Conservation (phyloP, 768 basidiomycete genomes). For the Lentinula detonsa region DNA sequence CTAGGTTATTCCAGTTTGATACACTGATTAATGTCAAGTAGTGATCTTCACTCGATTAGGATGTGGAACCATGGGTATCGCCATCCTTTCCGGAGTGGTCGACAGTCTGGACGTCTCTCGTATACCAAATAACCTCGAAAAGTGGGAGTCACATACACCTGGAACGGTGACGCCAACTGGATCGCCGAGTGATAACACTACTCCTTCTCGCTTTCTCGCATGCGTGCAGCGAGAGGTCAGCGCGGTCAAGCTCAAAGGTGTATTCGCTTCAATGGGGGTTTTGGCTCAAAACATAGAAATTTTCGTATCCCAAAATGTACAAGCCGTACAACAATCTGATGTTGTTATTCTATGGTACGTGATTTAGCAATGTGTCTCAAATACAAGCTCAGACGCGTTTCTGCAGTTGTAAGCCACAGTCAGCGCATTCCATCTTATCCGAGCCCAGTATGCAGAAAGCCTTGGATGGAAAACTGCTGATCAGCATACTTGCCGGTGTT, state of each 20-base stretch:
- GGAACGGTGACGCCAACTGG: slow-evolving; percentile 69
- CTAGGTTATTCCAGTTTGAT: slow-evolving; percentile 43
- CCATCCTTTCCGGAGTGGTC: slow-evolving; percentile 89
- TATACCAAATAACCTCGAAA: slow-evolving; percentile 21
- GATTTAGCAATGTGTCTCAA: not conserved
- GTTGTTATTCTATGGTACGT: slow-evolving; percentile 88
- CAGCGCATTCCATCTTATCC: slow-evolving; percentile 67
- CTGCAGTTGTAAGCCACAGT: slow-evolving; percentile 87
- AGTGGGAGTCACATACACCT: slow-evolving; percentile 68
- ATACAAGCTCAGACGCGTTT: not conserved
- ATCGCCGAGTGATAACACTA: slow-evolving; percentile 50
- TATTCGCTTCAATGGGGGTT: slow-evolving; percentile 49
- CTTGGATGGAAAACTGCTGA: slow-evolving; percentile 82
- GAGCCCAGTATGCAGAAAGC: slow-evolving; percentile 78
- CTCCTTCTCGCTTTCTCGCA: slow-evolving; percentile 78
- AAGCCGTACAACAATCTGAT: slow-evolving; percentile 68
- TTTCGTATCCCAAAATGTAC: slow-evolving; percentile 60
- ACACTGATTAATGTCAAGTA: slow-evolving; percentile 9
- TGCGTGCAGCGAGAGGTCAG: slow-evolving; percentile 81
- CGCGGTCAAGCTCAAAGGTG: slow-evolving; percentile 54
- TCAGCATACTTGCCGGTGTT: slow-evolving; percentile 97
- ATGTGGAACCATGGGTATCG: slow-evolving; percentile 98
- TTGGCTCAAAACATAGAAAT: slow-evolving; percentile 69
- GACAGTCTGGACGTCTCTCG: slow-evolving; percentile 60
- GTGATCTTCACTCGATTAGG: slow-evolving; percentile 37